phyloP scores from a whole-genome alignment of 2,329 filamentous ascomycete species.

The Teratosphaeria viscida region DNA sequence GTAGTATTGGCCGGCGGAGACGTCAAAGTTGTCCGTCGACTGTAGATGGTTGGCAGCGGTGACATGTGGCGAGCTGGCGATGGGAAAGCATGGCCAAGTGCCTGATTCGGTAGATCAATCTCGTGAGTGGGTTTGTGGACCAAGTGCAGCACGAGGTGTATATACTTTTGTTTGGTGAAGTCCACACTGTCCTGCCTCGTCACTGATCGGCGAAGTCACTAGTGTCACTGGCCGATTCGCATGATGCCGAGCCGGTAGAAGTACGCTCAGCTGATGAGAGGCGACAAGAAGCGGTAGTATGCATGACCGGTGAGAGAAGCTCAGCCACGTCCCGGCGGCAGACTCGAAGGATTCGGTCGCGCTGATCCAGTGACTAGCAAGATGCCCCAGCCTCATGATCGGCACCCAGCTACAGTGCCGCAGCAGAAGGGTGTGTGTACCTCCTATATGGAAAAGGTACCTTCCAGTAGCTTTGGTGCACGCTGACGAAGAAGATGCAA shows the following conservation, averaged over 20 bases:
- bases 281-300: not conserved
- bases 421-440: no score
- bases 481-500: no score
- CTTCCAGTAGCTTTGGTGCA: no score
- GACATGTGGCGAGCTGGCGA: not conserved
- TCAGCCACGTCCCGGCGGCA: not conserved
- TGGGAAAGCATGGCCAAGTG: not conserved
- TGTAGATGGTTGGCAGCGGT: not conserved
- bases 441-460: no score
- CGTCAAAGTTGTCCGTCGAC: not conserved
- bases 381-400: not conserved
- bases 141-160: not conserved
- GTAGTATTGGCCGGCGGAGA: not conserved
- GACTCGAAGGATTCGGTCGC: not conserved
- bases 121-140: not conserved
- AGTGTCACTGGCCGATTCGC: not conserved
- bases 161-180: not conserved
- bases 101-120: not conserved
- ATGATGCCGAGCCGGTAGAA: not conserved
- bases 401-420: not conserved
- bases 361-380: not conserved
- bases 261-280: not conserved
- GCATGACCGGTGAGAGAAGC: not conserved
- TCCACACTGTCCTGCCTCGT: not conserved
- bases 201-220: not conserved